Evolutionary conservation across 1,284 basidiomycete species (phyloP).

Genomic region (Rhizoctonia solani): DNA sequence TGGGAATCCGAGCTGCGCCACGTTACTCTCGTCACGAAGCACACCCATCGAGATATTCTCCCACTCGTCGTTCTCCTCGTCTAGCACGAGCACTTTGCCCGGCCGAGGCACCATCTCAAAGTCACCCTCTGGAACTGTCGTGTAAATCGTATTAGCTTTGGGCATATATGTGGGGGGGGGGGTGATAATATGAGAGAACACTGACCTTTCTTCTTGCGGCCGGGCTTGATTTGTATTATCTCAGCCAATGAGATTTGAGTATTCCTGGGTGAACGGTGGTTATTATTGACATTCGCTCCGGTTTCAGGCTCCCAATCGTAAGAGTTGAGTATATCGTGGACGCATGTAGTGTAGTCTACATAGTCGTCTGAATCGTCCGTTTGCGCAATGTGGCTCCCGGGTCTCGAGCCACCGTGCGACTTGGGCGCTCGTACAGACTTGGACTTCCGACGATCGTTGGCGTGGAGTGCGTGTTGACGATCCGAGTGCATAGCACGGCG

Average conservation of each 20-base stretch:
- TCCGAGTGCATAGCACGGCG: neutral
- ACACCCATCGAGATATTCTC: conserved; percentile 16
- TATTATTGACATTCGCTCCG: neutral
- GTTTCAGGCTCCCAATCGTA: neutral
- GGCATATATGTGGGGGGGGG: too few relatives aligned
- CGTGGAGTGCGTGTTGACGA: conserved; percentile 19
- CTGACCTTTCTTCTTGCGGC: conserved; percentile 18
- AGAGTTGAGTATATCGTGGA: neutral
- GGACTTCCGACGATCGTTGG: conserved; percentile 14
- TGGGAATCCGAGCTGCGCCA: neutral
- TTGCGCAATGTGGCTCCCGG: neutral
- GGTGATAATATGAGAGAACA: neutral
- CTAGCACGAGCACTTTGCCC: conserved; percentile 9
- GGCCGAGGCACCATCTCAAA: conserved; percentile 23
- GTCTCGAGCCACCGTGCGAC: neutral
- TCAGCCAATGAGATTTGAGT: conserved; percentile 12
- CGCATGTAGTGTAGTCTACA: neutral
- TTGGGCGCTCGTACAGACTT: neutral
- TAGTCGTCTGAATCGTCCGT: neutral
- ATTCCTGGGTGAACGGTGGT: neutral
- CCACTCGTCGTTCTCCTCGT: conserved; percentile 25
- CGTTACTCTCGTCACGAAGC: conserved; percentile 1
- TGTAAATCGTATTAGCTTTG: neutral
- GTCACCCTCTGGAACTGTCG: conserved; percentile 15
- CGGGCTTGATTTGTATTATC: conserved; percentile 17